Evolutionary conservation across 257 asterid genomes (phyloP).

Genomic region (Nicotiana attenuata): DNA sequence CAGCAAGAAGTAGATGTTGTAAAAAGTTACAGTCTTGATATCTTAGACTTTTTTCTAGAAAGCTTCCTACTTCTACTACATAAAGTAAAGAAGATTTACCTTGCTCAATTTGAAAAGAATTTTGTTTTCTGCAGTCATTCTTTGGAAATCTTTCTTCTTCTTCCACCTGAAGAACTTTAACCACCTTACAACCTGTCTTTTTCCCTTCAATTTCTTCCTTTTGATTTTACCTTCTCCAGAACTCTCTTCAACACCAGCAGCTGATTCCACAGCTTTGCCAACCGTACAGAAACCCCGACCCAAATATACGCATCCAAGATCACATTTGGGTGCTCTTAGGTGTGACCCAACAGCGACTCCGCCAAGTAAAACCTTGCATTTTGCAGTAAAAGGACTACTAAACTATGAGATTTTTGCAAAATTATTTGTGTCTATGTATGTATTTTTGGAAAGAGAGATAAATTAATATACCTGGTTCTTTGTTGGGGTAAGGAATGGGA

Average conservation of each 20-base stretch:
- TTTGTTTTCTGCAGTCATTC: conserved; percentile 75
- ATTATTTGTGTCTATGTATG: not conserved
- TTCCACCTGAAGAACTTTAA: conserved; percentile 70
- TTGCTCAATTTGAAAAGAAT: conserved; percentile 56
- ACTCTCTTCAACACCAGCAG: conserved; percentile 19
- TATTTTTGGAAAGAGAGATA: not conserved
- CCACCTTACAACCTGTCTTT: conserved; percentile 84
- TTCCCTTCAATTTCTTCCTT: conserved; percentile 82
- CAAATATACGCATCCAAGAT: conserved; percentile 39
- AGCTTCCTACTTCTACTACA: not conserved
- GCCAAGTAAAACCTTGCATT: conserved; percentile 30
- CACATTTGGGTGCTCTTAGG: conserved; percentile 18
- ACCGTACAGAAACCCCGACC: conserved; percentile 27
- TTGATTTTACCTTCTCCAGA: conserved; percentile 30
- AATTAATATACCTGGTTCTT: conserved; percentile 28
- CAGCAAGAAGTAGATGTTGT: too few species aligned
- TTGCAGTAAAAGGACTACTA: conserved; percentile 24
- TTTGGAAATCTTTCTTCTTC: conserved; percentile 65
- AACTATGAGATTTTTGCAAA: conserved; percentile 2
- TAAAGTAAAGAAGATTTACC: conserved; percentile 27
- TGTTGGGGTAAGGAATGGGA: conserved; percentile 19
- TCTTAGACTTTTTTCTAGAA: too few species aligned
- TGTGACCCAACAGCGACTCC: conserved; percentile 15
- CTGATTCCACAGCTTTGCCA: conserved; percentile 31
- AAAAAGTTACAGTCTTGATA: too few species aligned